Base-by-base conservation (phyloP, 2,329 filamentous ascomycete species). In the Pyrenophora tritici-repentis region DNA sequence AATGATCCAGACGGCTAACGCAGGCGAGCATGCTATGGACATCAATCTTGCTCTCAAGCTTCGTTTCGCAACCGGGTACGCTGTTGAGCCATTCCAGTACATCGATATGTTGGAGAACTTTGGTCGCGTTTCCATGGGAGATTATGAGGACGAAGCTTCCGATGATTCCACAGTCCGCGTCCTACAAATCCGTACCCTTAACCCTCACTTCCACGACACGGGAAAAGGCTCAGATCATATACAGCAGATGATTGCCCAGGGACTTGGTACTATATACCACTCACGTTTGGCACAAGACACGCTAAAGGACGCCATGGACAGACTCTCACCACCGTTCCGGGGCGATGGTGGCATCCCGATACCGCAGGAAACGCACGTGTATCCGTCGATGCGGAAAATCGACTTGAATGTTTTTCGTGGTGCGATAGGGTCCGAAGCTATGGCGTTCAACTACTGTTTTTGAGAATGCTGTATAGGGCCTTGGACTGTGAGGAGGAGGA, bases 21-120 rank as follows among this genome's bases (percentile, higher is more conserved):
- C 57, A 40, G 57, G 59, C 4, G 55, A 62, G 26, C 57, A 62
- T 37, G 59, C 59, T 3, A 60, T 62, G 54, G 51, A 32, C 16
- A 32, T 50, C 3, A 43, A 56, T 4, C 53, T 60, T 3, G 59
- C 57, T 7, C 26, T 62, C 3, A 24, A 46, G 3, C 48, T 62
- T 6, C 26, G 35, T 13, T 62, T 62, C 20, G 52, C 59, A n/a
- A 60, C 47, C 0, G 53, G 52, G 3, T 61, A 58, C 16, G 58
- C 58, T 7, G 58, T 61, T 4, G 58, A 61, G 34, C 58, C 58
- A 0, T 59, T 49, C 31, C 58, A 61, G 16, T 26, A 55, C 13
- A 46, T 62, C 29, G 41, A 61, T 22, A 33, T 40, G 4, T 24
- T 24, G 22, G 22, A 24, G 6, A 24, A 9, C 22, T 24, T 24